These are phyloP conservation scores for Thalassiosira oceanica DNA, from an alignment of 352 stramenopile genomes.

Conservation along the genomic window DNA sequence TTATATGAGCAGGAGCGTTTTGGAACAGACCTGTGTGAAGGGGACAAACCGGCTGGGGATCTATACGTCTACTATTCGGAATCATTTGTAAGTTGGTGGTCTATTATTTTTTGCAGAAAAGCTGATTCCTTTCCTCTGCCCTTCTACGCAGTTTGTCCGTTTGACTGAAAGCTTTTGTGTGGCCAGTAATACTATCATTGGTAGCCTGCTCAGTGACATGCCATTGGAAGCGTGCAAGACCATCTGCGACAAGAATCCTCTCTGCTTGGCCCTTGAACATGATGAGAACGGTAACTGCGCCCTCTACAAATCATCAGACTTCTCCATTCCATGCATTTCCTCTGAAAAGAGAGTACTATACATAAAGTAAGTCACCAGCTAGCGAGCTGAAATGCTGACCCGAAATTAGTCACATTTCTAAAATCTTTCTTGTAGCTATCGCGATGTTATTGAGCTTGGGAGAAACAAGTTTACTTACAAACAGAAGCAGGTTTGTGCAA, in stretches of 20 bases:
- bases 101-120: too few species aligned
- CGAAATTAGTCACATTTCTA: too few species aligned
- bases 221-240: conserved; percentile 24
- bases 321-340: conserved; percentile 5
- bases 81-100: too few species aligned
- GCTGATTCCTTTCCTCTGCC: too few species aligned
- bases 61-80: conserved; percentile 14
- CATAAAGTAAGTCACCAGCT: too few species aligned
- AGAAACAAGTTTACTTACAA: conserved; percentile 16
- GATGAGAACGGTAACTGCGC: conserved; percentile 7
- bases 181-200: conserved; percentile 14
- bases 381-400: too few species aligned
- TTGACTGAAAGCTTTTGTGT: conserved; percentile 23
- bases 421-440: too few species aligned
- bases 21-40: neutral
- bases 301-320: conserved; percentile 21
- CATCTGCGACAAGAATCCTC: conserved; percentile 9
- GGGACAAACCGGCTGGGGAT: neutral
- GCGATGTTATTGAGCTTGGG: conserved; percentile 15
- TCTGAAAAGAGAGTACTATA: too few species aligned
- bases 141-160: too few species aligned
- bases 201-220: neutral
- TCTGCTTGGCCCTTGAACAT: conserved; percentile 23
- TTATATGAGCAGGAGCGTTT: conserved; percentile 14
- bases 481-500: conserved; percentile 7